These are phyloP conservation scores for Vanilla planifolia DNA, from an alignment of 106 monocot species.

Conservation along the genomic window DNA sequence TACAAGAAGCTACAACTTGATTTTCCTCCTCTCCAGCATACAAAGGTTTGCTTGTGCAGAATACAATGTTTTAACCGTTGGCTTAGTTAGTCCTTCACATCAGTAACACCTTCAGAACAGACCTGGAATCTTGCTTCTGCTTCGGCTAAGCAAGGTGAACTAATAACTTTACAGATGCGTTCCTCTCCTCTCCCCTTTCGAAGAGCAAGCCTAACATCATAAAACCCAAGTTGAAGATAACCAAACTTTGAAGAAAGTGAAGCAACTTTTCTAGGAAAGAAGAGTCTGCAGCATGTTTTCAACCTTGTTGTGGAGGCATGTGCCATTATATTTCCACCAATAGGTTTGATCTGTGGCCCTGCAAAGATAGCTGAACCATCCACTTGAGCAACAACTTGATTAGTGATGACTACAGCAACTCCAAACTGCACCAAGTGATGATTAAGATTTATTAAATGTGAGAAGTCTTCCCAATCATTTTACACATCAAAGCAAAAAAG, in stretches of 20 bases:
- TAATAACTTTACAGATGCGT: slow-evolving; percentile 31
- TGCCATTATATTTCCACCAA: slow-evolving; percentile 97
- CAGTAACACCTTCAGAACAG: slow-evolving; percentile 25
- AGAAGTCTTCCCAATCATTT: too few species aligned
- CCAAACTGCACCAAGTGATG: slow-evolving; percentile 75
- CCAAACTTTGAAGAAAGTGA: background rate
- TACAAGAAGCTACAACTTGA: too few species aligned
- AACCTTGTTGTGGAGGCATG: slow-evolving; percentile 97
- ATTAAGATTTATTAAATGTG: too few species aligned
- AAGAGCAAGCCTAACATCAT: slow-evolving; percentile 16
- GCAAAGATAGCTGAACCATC: slow-evolving; percentile 92
- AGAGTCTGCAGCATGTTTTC: background rate
- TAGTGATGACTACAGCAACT: slow-evolving; percentile 89
- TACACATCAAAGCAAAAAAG: background rate
- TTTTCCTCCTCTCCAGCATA: too few species aligned
- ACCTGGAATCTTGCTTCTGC: slow-evolving; percentile 26
- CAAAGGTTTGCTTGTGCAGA: too few species aligned
- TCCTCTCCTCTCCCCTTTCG: slow-evolving; percentile 30
- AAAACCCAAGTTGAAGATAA: background rate
- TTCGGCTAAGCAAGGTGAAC: slow-evolving; percentile 28
- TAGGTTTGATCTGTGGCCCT: slow-evolving; percentile 91
- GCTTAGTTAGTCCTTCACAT: slow-evolving; percentile 21
- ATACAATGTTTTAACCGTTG: too few species aligned
- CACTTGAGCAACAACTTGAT: slow-evolving; percentile 98
- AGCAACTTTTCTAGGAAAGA: background rate